phyloP scores from a whole-genome alignment of 1,139 yeast species.

The Hyphopichia khmerensis region DNA sequence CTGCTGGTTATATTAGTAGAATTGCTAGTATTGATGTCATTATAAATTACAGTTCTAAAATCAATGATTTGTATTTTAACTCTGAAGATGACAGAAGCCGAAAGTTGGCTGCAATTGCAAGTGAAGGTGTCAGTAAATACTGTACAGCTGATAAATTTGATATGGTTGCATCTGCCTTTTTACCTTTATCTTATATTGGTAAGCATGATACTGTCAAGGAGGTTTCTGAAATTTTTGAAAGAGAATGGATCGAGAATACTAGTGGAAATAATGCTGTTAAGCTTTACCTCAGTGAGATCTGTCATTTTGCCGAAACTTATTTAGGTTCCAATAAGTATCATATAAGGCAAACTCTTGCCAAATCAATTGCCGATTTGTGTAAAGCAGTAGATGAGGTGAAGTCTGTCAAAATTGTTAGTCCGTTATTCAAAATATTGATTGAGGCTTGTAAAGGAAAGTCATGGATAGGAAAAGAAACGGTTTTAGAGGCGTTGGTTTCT shows the following conservation, averaged over 20 bases:
- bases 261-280: slow-evolving; percentile 70
- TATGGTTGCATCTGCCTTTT: slow-evolving; percentile 58
- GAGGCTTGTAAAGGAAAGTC: slow-evolving; percentile 74
- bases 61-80: slow-evolving; percentile 63
- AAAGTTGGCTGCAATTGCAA: slow-evolving; percentile 58
- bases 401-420: slow-evolving; percentile 21
- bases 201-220: slow-evolving; percentile 59
- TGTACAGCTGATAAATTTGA: slow-evolving; percentile 74
- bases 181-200: slow-evolving; percentile 81
- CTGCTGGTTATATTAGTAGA: slow-evolving; percentile 79
- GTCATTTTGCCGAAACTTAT: slow-evolving; percentile 47
- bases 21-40: slow-evolving; percentile 56
- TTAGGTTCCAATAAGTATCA: slow-evolving; percentile 61
- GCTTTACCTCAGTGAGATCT: slow-evolving; percentile 72
- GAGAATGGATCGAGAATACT: slow-evolving; percentile 80
- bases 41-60: slow-evolving; percentile 50
- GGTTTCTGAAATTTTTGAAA: slow-evolving; percentile 51
- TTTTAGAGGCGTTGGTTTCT: slow-evolving; percentile 68
- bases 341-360: slow-evolving; percentile 70
- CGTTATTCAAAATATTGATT: slow-evolving; percentile 55
- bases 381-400: slow-evolving; percentile 36
- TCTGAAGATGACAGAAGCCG: slow-evolving; percentile 50
- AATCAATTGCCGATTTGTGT: slow-evolving; percentile 64
- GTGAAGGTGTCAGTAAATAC: slow-evolving; percentile 67
- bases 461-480: slow-evolving; percentile 84